phyloP scores from a whole-genome alignment of 495 filamentous ascomycete genomes.

The Tuber magnatum region DNA sequence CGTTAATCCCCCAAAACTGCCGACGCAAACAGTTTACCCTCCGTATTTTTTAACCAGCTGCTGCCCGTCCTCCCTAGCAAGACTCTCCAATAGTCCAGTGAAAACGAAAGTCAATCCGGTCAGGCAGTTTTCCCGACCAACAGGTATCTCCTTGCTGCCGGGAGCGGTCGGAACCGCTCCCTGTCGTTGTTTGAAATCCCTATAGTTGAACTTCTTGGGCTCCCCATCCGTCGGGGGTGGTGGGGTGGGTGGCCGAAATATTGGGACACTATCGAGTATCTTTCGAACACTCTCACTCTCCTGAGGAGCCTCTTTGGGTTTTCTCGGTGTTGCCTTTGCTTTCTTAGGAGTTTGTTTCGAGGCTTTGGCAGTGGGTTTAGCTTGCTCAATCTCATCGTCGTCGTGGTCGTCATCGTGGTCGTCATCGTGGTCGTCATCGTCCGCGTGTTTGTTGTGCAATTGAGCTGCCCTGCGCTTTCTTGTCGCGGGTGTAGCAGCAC shows the following conservation, averaged over 20 bases:
- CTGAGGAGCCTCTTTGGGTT: constrained; percentile 52
- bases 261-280: constrained; percentile 83
- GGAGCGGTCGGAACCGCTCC: constrained; percentile 55
- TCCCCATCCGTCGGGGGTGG: constrained; percentile 53
- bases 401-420: constrained; percentile 48
- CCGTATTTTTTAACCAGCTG: constrained; percentile 85
- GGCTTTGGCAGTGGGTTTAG: constrained; percentile 43
- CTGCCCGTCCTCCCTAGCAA: constrained; percentile 80
- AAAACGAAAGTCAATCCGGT: constrained; percentile 96
- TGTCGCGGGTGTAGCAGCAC: constrained; percentile 45
- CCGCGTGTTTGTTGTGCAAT: constrained; percentile 30
- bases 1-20: constrained; percentile 62
- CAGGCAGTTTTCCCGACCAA: constrained; percentile 81
- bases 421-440: constrained; percentile 48
- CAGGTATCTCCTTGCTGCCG: constrained; percentile 64
- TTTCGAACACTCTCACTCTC: constrained; percentile 64
- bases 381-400: constrained; percentile 47
- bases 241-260: constrained; percentile 71
- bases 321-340: constrained; percentile 53
- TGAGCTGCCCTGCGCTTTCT: constrained; percentile 46
- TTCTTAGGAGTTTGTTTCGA: constrained; percentile 61
- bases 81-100: constrained; percentile 70
- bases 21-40: constrained; percentile 62
- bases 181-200: constrained; percentile 50
- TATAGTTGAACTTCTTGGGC: constrained; percentile 64